phyloP scores from a whole-genome alignment of 177 flowering plant species.

The Vitis hybrid region DNA sequence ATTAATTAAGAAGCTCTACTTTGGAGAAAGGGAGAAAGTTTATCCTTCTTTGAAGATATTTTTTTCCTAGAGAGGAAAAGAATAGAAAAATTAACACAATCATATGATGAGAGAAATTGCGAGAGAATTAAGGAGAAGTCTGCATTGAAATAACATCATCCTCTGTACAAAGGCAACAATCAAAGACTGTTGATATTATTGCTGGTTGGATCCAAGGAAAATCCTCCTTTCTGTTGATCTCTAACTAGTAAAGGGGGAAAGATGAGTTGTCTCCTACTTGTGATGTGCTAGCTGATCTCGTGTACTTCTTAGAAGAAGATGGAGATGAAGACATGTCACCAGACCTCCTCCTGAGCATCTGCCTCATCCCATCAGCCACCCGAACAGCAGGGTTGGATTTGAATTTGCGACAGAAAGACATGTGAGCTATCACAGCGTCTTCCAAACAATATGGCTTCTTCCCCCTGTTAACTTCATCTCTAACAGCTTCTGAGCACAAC shows the following conservation, averaged over 20 bases:
- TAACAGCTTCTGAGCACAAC: slow-evolving; percentile 87
- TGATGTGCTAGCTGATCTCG: slow-evolving; percentile 32
- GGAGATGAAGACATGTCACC: slow-evolving; percentile 34
- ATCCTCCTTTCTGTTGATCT: background rate
- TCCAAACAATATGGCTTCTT: slow-evolving; percentile 40
- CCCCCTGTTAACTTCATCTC: slow-evolving; percentile 64
- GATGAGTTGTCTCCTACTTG: slow-evolving; percentile 16
- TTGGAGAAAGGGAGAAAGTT: too few relatives aligned
- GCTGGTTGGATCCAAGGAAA: background rate
- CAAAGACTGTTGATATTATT: slow-evolving; percentile 20
- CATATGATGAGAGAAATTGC: background rate
- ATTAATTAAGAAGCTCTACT: too few relatives aligned
- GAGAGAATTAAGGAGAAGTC: slow-evolving; percentile 9
- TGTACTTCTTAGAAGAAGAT: slow-evolving; percentile 35
- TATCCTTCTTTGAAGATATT: background rate
- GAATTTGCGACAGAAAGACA: slow-evolving; percentile 80
- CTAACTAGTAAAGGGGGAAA: slow-evolving; percentile 22
- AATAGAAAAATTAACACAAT: slow-evolving; percentile 1
- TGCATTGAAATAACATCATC: slow-evolving; percentile 5
- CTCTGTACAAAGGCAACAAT: slow-evolving; percentile 21
- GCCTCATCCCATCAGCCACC: slow-evolving; percentile 91
- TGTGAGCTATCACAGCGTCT: slow-evolving; percentile 88
- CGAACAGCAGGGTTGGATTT: slow-evolving; percentile 75
- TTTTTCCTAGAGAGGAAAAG: background rate
- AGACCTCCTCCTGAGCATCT: slow-evolving; percentile 72